These are phyloP conservation scores for Apophysomyces sp. DNA, from an alignment of 371 early-diverging fungal species.

Conservation along the genomic window DNA sequence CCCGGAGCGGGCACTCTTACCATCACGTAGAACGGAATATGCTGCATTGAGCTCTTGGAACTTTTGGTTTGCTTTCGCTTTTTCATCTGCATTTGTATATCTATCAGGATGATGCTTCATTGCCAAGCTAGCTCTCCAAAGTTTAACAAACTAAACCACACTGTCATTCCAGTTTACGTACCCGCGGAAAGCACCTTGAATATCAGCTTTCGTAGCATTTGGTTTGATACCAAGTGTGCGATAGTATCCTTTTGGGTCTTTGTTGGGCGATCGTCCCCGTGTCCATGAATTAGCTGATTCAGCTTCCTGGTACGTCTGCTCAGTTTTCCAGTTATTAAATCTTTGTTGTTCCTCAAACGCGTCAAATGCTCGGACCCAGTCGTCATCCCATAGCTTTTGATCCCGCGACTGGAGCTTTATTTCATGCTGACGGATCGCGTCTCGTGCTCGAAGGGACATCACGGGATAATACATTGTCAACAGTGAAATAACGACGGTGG, in stretches of 20 bases:
- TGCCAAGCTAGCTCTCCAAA: conserved; percentile 34
- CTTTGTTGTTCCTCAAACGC: conserved; percentile 57
- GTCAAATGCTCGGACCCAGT: conserved; percentile 56
- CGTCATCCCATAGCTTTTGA: conserved; percentile 49
- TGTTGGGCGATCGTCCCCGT: conserved; percentile 9
- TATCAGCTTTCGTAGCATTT: conserved; percentile 51
- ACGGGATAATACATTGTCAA: conserved; percentile 58
- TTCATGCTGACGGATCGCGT: conserved; percentile 49
- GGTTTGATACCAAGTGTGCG: conserved; percentile 38
- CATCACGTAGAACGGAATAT: conserved; percentile 57
- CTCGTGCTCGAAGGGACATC: conserved; percentile 44
- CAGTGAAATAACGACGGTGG: conserved; percentile 49
- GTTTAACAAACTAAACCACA: neutral
- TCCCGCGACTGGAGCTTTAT: conserved; percentile 47
- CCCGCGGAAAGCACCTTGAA: conserved; percentile 63
- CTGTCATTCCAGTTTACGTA: conserved; percentile 7
- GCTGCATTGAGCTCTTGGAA: conserved; percentile 60
- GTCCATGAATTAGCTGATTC: neutral
- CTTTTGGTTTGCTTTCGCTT: conserved; percentile 50
- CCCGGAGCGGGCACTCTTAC: conserved; percentile 21
- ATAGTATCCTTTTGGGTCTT: conserved; percentile 56
- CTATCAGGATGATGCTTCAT: conserved; percentile 60
- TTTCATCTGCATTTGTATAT: conserved; percentile 49
- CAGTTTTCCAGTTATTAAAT: conserved; percentile 51
- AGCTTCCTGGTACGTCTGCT: conserved; percentile 23